Percentiles rank a stretch among this genome's conserved stretches.
Evolutionary conservation across 2,329 filamentous ascomycete species (phyloP).

Genomic region (Lomentospora prolificans): DNA sequence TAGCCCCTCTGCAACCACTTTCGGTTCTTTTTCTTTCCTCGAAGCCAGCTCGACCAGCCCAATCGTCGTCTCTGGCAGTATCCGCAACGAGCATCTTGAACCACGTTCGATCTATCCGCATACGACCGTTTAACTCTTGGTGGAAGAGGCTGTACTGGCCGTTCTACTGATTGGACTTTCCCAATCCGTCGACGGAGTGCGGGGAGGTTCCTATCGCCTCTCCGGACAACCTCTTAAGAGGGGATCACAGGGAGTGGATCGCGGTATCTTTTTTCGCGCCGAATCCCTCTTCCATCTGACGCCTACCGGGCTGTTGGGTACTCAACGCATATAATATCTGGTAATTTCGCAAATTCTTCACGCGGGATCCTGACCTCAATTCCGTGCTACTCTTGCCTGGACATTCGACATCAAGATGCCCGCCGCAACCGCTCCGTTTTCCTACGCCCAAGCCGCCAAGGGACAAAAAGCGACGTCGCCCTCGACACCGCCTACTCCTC

Average conservation of each 20-base stretch:
- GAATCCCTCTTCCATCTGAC: neutral
- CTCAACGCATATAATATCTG: neutral
- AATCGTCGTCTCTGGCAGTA: neutral
- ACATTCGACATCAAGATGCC: slow-evolving; percentile 32
- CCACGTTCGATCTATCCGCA: neutral
- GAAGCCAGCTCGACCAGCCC: neutral
- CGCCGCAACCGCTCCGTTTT: slow-evolving; percentile 54
- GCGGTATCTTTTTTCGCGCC: slow-evolving; percentile 6
- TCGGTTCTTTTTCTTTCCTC: neutral
- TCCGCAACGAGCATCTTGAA: neutral
- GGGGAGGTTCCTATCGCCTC: slow-evolving; percentile 9
- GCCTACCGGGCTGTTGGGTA: neutral
- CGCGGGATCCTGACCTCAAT: neutral
- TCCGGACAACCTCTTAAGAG: slow-evolving; percentile 9
- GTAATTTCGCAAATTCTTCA: neutral
- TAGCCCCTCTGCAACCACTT: slow-evolving; percentile 1
- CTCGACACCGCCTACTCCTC: slow-evolving; percentile 6
- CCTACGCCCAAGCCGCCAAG: slow-evolving; percentile 92
- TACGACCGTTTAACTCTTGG: neutral
- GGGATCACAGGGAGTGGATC: slow-evolving; percentile 3
- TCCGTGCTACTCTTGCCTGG: neutral
- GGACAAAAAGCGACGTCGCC: slow-evolving; percentile 38
- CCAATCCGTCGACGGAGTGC: slow-evolving; percentile 4
- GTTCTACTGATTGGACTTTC: slow-evolving; percentile 3
- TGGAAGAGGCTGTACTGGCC: neutral